phyloP scores from a whole-genome alignment of 2,329 filamentous ascomycete genomes.

The Thelonectria olida region DNA sequence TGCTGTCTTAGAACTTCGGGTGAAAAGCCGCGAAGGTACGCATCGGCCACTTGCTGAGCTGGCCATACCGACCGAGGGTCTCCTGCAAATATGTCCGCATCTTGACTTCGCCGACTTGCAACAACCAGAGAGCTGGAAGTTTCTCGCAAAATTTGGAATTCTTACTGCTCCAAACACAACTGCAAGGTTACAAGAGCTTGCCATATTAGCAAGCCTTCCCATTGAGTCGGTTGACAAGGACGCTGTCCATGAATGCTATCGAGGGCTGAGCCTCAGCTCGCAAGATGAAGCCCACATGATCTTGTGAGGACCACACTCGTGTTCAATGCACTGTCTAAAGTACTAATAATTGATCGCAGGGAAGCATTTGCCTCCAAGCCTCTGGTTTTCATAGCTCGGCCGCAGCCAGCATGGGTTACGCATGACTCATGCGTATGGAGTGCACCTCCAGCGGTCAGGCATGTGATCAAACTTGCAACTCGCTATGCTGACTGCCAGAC shows the following conservation, averaged over 20 bases:
- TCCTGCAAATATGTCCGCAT: slow-evolving; percentile 15
- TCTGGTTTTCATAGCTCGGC: slow-evolving; percentile 10
- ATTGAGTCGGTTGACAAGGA: slow-evolving; percentile 4
- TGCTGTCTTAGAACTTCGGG: background rate
- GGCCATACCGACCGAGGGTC: slow-evolving; percentile 11
- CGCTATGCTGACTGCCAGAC: slow-evolving; percentile 14
- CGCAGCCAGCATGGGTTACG: slow-evolving; percentile 3
- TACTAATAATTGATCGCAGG: background rate
- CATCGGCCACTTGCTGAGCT: background rate
- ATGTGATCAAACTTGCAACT: slow-evolving; percentile 2
- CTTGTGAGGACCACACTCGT: background rate
- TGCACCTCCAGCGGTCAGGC: slow-evolving; percentile 9
- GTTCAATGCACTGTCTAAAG: background rate
- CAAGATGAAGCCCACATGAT: background rate
- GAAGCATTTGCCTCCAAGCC: background rate
- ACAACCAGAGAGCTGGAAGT: slow-evolving; percentile 2
- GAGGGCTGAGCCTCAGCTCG: background rate
- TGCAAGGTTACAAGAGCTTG: slow-evolving; percentile 8
- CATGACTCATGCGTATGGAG: slow-evolving; percentile 15
- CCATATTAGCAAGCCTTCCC: background rate
- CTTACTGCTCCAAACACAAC: background rate
- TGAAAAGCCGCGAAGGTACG: background rate
- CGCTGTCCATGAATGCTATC: slow-evolving; percentile 4
- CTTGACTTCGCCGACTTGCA: slow-evolving; percentile 8
- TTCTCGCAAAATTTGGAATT: slow-evolving; percentile 10